Percentiles rank a stretch among this genome's conserved stretches.
These are phyloP conservation scores for Eucalyptus pauciflora DNA, from an alignment of 345 rosid species.

Conservation along the genomic window DNA sequence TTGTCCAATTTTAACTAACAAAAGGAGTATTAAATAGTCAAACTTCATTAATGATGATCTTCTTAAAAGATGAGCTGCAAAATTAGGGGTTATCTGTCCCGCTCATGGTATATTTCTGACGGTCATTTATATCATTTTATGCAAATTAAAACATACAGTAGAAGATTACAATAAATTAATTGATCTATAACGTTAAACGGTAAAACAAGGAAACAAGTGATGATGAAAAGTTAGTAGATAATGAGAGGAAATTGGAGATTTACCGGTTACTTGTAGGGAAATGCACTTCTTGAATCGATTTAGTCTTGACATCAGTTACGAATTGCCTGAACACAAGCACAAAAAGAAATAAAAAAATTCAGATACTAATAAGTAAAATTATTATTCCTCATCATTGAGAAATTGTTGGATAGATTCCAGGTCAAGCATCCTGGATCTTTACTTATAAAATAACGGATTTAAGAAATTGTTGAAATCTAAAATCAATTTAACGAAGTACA, in stretches of 20 bases:
- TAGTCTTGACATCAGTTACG: constrained; percentile 2
- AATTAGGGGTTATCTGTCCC: background rate
- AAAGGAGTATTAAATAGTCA: background rate
- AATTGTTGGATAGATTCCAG: background rate
- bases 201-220: background rate
- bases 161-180: background rate
- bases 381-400: background rate
- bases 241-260: background rate
- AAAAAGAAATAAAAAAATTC: background rate
- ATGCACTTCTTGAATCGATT: background rate
- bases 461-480: background rate
- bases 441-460: background rate
- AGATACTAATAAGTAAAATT: background rate
- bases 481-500: background rate
- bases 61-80: background rate
- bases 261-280: background rate
- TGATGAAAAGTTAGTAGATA: background rate
- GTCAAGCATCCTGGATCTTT: background rate
- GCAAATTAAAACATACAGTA: background rate
- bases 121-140: background rate
- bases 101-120: background rate
- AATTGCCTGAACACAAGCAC: background rate
- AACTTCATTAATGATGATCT: background rate
- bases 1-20: background rate
- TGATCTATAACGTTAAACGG: background rate